Base-by-base conservation (phyloP, 306 rosid genomes). In the Urtica urens region DNA sequence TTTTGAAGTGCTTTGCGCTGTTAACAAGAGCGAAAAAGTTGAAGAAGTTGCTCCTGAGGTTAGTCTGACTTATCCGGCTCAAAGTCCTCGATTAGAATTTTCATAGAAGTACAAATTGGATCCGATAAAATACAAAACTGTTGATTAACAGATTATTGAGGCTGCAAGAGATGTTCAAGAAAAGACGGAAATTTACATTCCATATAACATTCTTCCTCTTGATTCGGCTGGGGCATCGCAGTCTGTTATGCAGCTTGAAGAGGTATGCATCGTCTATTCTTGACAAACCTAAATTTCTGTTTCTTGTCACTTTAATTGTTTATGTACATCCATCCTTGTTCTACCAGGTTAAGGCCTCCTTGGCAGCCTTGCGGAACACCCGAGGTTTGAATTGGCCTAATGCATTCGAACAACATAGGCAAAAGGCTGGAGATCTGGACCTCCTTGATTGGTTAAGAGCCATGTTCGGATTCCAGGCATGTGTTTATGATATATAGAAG, bases 1-100 rank as follows among this genome's bases (percentile, higher is more conserved):
- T 52, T 88, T 88, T 53, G 97, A 88, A 78, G 97, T 88, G 63
- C 95, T 84, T 41, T 88, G 97, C 42, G 97, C 90, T 1, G 97
- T 88, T 53, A 88, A 88, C 64, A 84, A 88, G 79, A 76, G 90
- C 14, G 97, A 84, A 78, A 84, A 88, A 67, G 95, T 81, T 30
- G 97, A 88, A 65, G 97, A 88, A 74, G 97, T 88, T 45, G 93
- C 97, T 61, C 97, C 97, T 8, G 97, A 88, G 94, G 96, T 83
- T 38, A 60, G 83, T 67, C 55, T 16, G 48, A 53, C 49, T 51
- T 29, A 27, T 62, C 40, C 34, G 1, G 33, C 61, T 31, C 18
- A 9, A 18, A 13, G 31, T 49, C 23, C 4, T 18, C 24, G 24
- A 54, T 12, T 22, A n/a, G 40, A 5, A 26, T 28, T 49, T 44